These are phyloP conservation scores for Cryptococcus sp. DNA, from an alignment of 1,284 basidiomycete genomes.

Conservation along the genomic window DNA sequence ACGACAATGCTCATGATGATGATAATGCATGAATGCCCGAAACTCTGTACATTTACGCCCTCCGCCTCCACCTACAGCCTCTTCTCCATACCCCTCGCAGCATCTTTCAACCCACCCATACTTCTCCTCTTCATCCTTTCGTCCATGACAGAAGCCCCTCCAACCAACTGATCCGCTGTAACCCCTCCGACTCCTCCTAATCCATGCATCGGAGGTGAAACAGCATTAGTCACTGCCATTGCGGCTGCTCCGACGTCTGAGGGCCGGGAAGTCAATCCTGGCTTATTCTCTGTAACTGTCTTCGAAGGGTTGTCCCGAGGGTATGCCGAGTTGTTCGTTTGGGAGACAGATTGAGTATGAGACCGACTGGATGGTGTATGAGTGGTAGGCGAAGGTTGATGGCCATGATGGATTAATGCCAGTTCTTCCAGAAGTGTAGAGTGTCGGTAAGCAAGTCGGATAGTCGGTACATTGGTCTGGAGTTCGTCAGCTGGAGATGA, in stretches of 20 bases:
- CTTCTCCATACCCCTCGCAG: conserved; percentile 6
- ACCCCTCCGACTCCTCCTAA: not conserved
- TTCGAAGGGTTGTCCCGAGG: not conserved
- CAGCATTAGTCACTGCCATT: conserved; percentile 20
- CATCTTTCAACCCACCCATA: conserved; percentile 8
- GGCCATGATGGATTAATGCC: conserved; percentile 20
- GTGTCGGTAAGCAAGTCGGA: conserved; percentile 80
- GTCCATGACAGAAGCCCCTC: conserved; percentile 26
- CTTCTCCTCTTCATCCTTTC: conserved; percentile 26
- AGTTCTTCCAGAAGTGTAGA: conserved; percentile 84
- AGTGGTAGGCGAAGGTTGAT: not conserved
- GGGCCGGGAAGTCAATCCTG: conserved; percentile 16
- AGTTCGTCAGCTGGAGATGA: not conserved
- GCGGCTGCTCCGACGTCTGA: conserved; percentile 33
- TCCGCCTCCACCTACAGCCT: not conserved
- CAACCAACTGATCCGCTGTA: conserved; percentile 3
- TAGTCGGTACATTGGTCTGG: conserved; percentile 95
- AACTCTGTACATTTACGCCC: too few relatives aligned
- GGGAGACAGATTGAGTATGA: too few relatives aligned
- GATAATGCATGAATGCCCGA: too few relatives aligned
- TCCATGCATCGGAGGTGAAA: not conserved
- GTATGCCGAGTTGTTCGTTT: not conserved
- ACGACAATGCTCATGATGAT: too few relatives aligned
- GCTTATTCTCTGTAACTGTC: conserved; percentile 5
- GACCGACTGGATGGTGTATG: not conserved